phyloP scores from a whole-genome alignment of 2,329 filamentous ascomycete genomes.

The Septoria linicola region DNA sequence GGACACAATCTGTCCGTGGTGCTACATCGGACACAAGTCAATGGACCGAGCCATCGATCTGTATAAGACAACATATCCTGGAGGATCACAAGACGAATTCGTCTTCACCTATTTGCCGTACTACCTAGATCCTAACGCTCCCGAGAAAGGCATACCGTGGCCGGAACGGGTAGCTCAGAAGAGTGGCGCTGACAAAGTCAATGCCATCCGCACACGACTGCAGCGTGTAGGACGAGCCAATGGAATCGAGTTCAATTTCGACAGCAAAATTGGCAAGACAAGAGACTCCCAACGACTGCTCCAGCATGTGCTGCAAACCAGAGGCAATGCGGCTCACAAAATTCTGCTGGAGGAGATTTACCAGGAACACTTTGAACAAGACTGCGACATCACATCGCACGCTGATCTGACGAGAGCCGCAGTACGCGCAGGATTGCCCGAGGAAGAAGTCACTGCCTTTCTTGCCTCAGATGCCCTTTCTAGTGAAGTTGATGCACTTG shows the following conservation, averaged over 20 bases:
- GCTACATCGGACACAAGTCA: constrained; percentile 44
- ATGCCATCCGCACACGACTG: constrained; percentile 33
- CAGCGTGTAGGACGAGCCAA: constrained; percentile 35
- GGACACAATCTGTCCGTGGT: constrained; percentile 31
- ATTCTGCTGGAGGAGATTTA: constrained; percentile 34
- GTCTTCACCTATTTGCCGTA: constrained; percentile 41
- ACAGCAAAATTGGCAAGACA: constrained; percentile 40
- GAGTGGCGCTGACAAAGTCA: constrained; percentile 29
- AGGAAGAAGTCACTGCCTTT: constrained; percentile 16
- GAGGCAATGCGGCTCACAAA: constrained; percentile 21
- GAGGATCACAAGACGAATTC: constrained; percentile 40
- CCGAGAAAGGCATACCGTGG: constrained; percentile 11
- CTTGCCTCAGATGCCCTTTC: constrained; percentile 13
- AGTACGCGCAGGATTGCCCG: constrained; percentile 24
- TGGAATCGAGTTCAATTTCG: constrained; percentile 40
- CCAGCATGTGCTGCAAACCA: constrained; percentile 25
- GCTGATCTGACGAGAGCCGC: constrained; percentile 31
- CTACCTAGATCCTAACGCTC: constrained; percentile 29
- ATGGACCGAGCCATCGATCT: constrained; percentile 42
- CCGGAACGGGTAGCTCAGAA: constrained; percentile 20
- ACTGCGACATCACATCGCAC: constrained; percentile 35
- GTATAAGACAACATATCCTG: constrained; percentile 44
- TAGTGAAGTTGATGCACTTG: constrained; percentile 18
- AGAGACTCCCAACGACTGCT: constrained; percentile 40
- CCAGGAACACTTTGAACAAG: constrained; percentile 35